Evolutionary conservation across 1,284 basidiomycete genomes (phyloP).

Genomic region (Cerioporus squamosus): DNA sequence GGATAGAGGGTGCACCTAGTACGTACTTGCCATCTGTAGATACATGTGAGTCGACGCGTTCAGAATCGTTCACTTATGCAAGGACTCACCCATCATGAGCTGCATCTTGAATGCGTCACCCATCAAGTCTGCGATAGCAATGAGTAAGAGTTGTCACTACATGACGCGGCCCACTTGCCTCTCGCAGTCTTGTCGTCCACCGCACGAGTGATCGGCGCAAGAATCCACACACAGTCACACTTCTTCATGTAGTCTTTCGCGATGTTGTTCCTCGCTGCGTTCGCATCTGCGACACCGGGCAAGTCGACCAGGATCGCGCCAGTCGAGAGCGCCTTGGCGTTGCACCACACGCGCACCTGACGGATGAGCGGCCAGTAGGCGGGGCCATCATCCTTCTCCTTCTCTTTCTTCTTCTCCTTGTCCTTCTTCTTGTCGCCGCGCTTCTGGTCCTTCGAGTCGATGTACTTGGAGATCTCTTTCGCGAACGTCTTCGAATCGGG

Average conservation of each 20-base stretch:
- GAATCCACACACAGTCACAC: constrained; percentile 58
- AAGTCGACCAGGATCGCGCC: constrained; percentile 64
- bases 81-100: constrained; percentile 49
- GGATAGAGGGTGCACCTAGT: background rate
- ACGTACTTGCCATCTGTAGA: constrained; percentile 55
- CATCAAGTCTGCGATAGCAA: constrained; percentile 46
- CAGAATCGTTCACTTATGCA: background rate
- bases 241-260: constrained; percentile 67
- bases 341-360: constrained; percentile 62
- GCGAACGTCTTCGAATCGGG: constrained; percentile 55
- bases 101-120: constrained; percentile 67
- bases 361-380: constrained; percentile 68
- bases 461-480: constrained; percentile 62
- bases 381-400: constrained; percentile 41
- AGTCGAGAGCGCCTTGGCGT: constrained; percentile 52
- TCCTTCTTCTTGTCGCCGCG: constrained; percentile 45
- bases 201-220: constrained; percentile 58
- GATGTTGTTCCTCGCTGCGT: constrained; percentile 58
- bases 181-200: constrained; percentile 64
- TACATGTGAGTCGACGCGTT: background rate
- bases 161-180: constrained; percentile 38
- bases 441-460: constrained; percentile 66
- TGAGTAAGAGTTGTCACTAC: too few relatives aligned
- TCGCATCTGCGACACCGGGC: constrained; percentile 66
- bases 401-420: constrained; percentile 45